Evolutionary conservation across 2,329 filamentous ascomycete species (phyloP), one percentile per base, ranked within the genome.

Genomic region (Penicillium aurantiogriseum): DNA sequence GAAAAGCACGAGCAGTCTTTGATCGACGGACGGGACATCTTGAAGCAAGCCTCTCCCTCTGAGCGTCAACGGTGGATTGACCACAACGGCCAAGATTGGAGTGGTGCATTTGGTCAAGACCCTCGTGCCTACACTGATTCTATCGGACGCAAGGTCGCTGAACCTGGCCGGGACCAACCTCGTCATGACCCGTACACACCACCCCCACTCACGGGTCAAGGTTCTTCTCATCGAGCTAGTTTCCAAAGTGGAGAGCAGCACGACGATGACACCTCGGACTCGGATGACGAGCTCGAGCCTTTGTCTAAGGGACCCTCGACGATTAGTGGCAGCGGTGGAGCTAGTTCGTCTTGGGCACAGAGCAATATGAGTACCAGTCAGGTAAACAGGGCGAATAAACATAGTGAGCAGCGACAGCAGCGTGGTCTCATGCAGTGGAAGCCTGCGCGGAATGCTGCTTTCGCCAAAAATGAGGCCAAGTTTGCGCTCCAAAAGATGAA

Each of bases 341-440:
- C 56, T 27, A 59, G 57, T n/a, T 51, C 57, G 8, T 58, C 61
- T 31, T 63, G 60, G 3, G 63, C 65, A 1, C 63, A 62, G 21
- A 48, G 29, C 15, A 39, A 27, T 29, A 60, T 63, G 13, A 62
- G 62, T 33, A 51, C 46, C 21, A 60, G 47, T 7, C 49, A 63
- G 13, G 69, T 69, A 3, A 72, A 76, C 35, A 73, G 69, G 58
- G 72, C 71, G 11, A 76, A 75, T 51, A 74, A 72, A 58, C 74
- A 76, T 46, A 77, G 72, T 35, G 81, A 97, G 71, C 88, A 92
- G 72, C 85, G 92, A 0, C 91, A 92, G 76, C 92, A 97, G 66
- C 83, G 92, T 11, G 93, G 93, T 0, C 69, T 96, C 70, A 96
- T 97, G 91, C 93, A 97, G 74, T 97, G 92, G 92, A 90, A 87